Base-by-base conservation (phyloP, 108 stramenopile genomes). In the Parietichytrium sp. region DNA sequence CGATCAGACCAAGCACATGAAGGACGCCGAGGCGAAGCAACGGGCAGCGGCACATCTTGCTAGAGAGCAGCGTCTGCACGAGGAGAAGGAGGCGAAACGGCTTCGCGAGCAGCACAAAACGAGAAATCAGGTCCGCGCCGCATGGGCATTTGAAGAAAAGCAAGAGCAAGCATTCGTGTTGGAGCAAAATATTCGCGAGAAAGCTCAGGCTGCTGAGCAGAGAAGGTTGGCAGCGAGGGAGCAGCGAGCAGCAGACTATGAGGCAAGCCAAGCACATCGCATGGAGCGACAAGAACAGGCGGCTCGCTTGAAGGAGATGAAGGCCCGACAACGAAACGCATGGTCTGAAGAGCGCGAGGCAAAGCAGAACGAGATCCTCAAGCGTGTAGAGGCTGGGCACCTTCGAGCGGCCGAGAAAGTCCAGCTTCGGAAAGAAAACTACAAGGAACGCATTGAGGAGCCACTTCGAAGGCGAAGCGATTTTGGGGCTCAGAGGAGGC, bases 101-200 rank as follows among this genome's bases (percentile, higher is more conserved):
- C 36, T 72, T 72, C 61, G 61, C 10, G 61, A 72, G 20, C 38
- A 72, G 15, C 61, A 72, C 42, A 72, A 45, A 27, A 10, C 33
- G 8, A 7, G 61, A 72, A 36, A 72, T 16, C 42, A 36, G 33
- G 61, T 72, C 23, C 61, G 61, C 10, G 61, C 61, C 33, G 61
- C 61, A n/a, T 72, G 61, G 61, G 45, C 45, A 42, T 33, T 72
- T 15, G 61, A 72, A 2, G 61, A 72, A 20, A 72, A 72, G 61
- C 38, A 72, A 42, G 61, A 72, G 61, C 61, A 72, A 25, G 20
- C 36, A 2, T 45, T 72, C 15, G 38, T n/a, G 23, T 42, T 45
- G 10, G 61, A 36, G 3, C 20, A 33, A n/a, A 33, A 45, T 42
- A 72, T 72, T 45, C 61, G 61, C 42, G 61, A 72, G 61, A 16